phyloP scores from a whole-genome alignment of 2,329 filamentous ascomycete species.

The Hyphodiscus sp. region DNA sequence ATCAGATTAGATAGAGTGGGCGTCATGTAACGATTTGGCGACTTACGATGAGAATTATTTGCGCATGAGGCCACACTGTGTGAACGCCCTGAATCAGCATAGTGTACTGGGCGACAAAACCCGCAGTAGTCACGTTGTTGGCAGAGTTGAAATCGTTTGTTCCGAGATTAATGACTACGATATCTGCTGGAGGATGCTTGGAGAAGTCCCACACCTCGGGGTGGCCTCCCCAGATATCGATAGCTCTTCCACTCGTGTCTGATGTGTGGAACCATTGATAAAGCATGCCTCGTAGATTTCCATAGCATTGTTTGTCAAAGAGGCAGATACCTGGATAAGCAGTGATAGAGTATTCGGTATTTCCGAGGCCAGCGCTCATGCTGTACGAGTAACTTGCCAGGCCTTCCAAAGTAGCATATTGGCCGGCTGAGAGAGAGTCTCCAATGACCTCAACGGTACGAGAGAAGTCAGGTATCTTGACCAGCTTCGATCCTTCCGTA shows the following conservation, averaged over 20 bases:
- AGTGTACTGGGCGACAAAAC: constrained; percentile 37
- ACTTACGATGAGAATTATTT: constrained; percentile 40
- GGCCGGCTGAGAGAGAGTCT: constrained; percentile 46
- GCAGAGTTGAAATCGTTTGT: constrained; percentile 40
- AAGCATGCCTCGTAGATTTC: constrained; percentile 41
- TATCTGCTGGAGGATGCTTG: constrained; percentile 36
- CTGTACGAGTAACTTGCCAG: constrained; percentile 50
- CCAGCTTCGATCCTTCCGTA: constrained; percentile 36
- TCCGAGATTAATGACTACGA: constrained; percentile 42
- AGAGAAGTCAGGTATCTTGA: constrained; percentile 35
- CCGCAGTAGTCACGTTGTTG: constrained; percentile 34
- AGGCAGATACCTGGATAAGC: constrained; percentile 54
- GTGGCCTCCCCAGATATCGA: constrained; percentile 30
- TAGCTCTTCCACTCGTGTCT: constrained; percentile 36
- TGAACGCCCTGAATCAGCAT: constrained; percentile 42
- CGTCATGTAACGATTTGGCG: constrained; percentile 28
- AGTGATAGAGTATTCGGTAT: constrained; percentile 52
- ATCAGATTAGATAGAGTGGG: constrained; percentile 2
- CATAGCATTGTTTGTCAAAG: constrained; percentile 49
- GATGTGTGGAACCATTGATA: constrained; percentile 53
- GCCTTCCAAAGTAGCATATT: constrained; percentile 53
- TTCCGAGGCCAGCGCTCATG: constrained; percentile 48
- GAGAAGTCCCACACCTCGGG: constrained; percentile 41
- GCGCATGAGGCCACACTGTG: constrained; percentile 39
- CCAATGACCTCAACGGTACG: constrained; percentile 39